phyloP scores from a whole-genome alignment of 1,284 basidiomycete genomes.

The Vanrija sp. region DNA sequence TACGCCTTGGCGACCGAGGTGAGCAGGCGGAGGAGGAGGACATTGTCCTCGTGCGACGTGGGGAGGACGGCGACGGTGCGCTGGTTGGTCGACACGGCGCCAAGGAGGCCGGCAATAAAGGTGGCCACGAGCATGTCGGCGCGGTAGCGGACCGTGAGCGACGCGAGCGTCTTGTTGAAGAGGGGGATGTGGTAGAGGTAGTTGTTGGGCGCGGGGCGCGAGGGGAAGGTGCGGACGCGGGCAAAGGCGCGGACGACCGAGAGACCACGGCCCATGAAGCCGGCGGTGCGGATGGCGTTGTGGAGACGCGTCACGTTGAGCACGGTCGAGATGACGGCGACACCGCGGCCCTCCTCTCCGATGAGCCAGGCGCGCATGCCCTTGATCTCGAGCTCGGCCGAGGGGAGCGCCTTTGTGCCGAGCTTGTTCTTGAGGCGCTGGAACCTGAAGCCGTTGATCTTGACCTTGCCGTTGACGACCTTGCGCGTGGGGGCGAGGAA shows the following conservation, averaged over 20 bases:
- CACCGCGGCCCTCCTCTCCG: conserved; percentile 60
- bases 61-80: conserved; percentile 2
- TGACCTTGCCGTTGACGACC: conserved; percentile 16
- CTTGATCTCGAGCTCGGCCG: conserved; percentile 68
- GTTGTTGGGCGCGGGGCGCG: conserved; percentile 54
- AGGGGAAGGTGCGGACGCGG: conserved; percentile 51
- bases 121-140: conserved; percentile 63
- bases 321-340: conserved; percentile 65
- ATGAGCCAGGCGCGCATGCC: conserved; percentile 63
- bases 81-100: conserved; percentile 51
- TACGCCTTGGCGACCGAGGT: conserved; percentile 71
- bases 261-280: conserved; percentile 60
- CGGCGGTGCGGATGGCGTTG: conserved; percentile 59
- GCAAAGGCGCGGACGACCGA: conserved; percentile 63
- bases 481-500: conserved; percentile 56
- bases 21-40: conserved; percentile 59
- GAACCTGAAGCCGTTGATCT: conserved; percentile 64
- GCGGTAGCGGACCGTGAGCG: conserved; percentile 60
- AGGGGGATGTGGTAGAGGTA: conserved; percentile 51
- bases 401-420: conserved; percentile 70
- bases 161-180: conserved; percentile 61
- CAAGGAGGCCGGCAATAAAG: conserved; percentile 59
- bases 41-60: conserved; percentile 48
- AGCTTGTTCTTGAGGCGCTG: conserved; percentile 77
- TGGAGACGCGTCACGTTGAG: conserved; percentile 73